phyloP scores from a whole-genome alignment of 1,284 basidiomycete species.

The Cryptococcus sp. region DNA sequence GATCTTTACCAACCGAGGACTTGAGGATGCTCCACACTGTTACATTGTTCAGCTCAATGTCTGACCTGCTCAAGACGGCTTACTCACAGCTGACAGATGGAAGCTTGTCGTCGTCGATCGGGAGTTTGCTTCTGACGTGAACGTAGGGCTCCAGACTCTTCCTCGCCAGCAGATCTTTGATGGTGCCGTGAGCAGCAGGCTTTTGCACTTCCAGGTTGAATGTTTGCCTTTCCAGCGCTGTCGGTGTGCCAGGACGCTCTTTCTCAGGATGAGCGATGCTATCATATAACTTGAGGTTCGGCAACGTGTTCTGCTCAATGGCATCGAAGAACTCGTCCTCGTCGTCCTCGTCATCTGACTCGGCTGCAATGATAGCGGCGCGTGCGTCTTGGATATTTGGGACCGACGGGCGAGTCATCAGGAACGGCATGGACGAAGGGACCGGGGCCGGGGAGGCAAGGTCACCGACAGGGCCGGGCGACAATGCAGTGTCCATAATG shows the following conservation, averaged over 20 bases:
- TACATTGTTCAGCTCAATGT: neutral
- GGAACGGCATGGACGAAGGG: neutral
- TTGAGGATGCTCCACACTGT: slow-evolving; percentile 90
- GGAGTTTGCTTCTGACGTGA: slow-evolving; percentile 65
- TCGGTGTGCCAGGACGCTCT: slow-evolving; percentile 32
- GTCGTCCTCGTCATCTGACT: slow-evolving; percentile 65
- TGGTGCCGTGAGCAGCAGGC: slow-evolving; percentile 20
- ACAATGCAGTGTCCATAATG: slow-evolving; percentile 19
- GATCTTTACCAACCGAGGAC: slow-evolving; percentile 93
- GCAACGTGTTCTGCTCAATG: slow-evolving; percentile 78
- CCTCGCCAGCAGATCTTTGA: slow-evolving; percentile 52
- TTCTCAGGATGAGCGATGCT: slow-evolving; percentile 57
- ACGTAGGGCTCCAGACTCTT: slow-evolving; percentile 70
- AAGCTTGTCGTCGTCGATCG: slow-evolving; percentile 74
- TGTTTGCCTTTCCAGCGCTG: slow-evolving; percentile 13
- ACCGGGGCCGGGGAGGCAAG: neutral
- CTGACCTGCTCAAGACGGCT: slow-evolving; percentile 2
- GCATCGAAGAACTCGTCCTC: slow-evolving; percentile 98
- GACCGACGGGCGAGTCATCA: slow-evolving; percentile 24
- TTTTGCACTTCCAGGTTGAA: slow-evolving; percentile 16
- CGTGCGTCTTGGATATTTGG: slow-evolving; percentile 43
- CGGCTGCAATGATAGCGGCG: slow-evolving; percentile 40
- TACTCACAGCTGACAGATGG: slow-evolving; percentile 72
- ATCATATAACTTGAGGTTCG: slow-evolving; percentile 66
- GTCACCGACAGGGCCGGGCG: slow-evolving; percentile 2